Base-by-base conservation (phyloP, 164 flowering plant species). In the Dillenia turbinata region DNA sequence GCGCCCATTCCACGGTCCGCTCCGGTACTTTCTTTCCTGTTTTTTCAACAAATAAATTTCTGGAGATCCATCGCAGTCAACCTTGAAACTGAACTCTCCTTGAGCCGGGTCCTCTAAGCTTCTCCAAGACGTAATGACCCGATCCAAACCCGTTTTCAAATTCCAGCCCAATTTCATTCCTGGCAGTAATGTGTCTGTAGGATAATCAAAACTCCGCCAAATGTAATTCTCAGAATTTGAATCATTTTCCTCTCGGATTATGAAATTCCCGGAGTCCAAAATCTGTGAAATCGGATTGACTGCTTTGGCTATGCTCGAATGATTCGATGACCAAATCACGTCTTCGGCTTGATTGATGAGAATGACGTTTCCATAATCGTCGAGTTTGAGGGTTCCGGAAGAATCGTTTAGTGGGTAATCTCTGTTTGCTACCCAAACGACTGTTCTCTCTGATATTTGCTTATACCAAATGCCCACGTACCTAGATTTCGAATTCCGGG, bases 391-490 rank as follows among this genome's bases (percentile, higher is more conserved):
- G 11, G 14, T 46, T n/a, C 73, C 78, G 0, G 85, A 61, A 26
- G 75, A 67, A 52, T 77, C 71, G 0, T 62, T 56, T 16, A 84
- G 26, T 49, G 92, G 87, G 58, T 8, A 47, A 69, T 75, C 77
- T 67, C 87, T 70, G 77, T 84, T 86, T 5, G 92, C 89, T 0
- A 84, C 84, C 88, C 92, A 86, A 0, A 84, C 81, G 7, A 68
- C 61, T 0, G 77, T 70, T 56, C n/a, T 59, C 2, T 17, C 44
- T 0, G 72, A 44, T 9, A 74, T 59, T 10, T 70, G 59, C 55
- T 69, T 61, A 54, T 52, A 68, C 69, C 74, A 66, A 13, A 71
- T 71, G 4, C 74, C 74, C 2, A 71, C 16, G 43, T 66, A 62
- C 9, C 70, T 53, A 15, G 66, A 48, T 1, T 53, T 66, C 3